phyloP scores from a whole-genome alignment of 805 yeast genomes.

The Candida ovalis region DNA sequence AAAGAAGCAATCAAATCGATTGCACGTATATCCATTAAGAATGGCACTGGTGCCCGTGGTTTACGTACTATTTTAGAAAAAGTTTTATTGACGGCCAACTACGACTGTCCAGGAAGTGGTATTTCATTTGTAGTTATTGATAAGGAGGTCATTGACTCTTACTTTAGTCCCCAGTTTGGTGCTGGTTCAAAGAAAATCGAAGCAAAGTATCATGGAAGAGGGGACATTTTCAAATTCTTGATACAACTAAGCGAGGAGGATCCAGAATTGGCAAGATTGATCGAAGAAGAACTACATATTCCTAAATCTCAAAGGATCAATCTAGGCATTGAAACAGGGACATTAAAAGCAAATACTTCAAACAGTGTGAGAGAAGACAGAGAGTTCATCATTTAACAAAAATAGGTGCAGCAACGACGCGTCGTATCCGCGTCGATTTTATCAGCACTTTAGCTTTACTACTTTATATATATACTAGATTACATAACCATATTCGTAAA shows the following conservation, averaged over 20 bases:
- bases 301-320: conserved; percentile 9
- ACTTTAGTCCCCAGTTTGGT: neutral
- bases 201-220: conserved; percentile 43
- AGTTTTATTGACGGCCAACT: conserved; percentile 46
- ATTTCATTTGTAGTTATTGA: conserved; percentile 47
- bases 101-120: conserved; percentile 58
- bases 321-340: neutral
- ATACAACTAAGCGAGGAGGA: conserved; percentile 43
- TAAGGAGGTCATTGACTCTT: conserved; percentile 36
- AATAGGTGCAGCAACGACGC: neutral
- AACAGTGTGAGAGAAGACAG: too few relatives aligned
- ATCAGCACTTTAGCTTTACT: too few relatives aligned
- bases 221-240: conserved; percentile 39
- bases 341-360: neutral
- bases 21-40: conserved; percentile 44
- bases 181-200: conserved; percentile 19
- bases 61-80: conserved; percentile 52
- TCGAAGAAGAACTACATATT: conserved; percentile 31
- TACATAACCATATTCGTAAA: neutral
- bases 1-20: conserved; percentile 43
- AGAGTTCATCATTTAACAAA: conserved; percentile 1
- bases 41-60: conserved; percentile 63
- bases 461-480: too few relatives aligned
- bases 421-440: neutral
- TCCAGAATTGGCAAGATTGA: conserved; percentile 27